Conservation (phyloP, 306 rosid genomes). For the Rosa rugosa region DNA sequence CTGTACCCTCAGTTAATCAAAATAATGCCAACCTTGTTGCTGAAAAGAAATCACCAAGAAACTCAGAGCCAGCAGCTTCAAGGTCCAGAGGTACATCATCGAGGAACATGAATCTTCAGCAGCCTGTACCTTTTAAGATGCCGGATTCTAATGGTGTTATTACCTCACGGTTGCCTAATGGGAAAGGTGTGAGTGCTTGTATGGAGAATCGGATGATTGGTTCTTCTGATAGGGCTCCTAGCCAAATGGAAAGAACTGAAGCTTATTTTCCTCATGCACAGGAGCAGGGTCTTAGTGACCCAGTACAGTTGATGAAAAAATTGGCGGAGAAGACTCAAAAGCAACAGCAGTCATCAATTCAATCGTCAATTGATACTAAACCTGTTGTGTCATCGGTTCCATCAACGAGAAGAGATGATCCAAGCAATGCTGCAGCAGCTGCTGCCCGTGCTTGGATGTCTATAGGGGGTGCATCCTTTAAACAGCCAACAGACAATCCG, state of each 20-base stretch:
- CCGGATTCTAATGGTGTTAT: slow-evolving; percentile 57
- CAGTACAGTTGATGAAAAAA: slow-evolving; percentile 78
- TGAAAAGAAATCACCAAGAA: slow-evolving; percentile 54
- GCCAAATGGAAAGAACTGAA: slow-evolving; percentile 51
- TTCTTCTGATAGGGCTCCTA: slow-evolving; percentile 57
- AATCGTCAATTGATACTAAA: slow-evolving; percentile 54
- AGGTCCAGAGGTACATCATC: slow-evolving; percentile 59
- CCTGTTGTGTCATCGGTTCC: slow-evolving; percentile 49
- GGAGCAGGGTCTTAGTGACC: slow-evolving; percentile 69
- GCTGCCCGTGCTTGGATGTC: slow-evolving; percentile 99
- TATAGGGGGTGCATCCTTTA: slow-evolving; percentile 85
- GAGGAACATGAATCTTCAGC: slow-evolving; percentile 45
- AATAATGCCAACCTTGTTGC: slow-evolving; percentile 51
- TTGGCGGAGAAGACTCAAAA: slow-evolving; percentile 66
- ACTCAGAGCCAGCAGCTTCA: slow-evolving; percentile 46
- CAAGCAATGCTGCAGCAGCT: slow-evolving; percentile 73
- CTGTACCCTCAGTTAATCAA: slow-evolving; percentile 54
- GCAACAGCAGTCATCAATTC: slow-evolving; percentile 65
- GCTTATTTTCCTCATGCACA: slow-evolving; percentile 56
- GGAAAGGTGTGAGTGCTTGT: slow-evolving; percentile 44
- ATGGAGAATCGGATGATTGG: slow-evolving; percentile 45
- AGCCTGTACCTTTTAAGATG: slow-evolving; percentile 56
- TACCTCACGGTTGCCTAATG: slow-evolving; percentile 64
- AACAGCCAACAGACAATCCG: slow-evolving; percentile 63
- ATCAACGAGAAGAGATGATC: slow-evolving; percentile 57